Evolutionary conservation across 192 early-diverging fungal genomes (phyloP).

Genomic region (Diversispora epigaea): DNA sequence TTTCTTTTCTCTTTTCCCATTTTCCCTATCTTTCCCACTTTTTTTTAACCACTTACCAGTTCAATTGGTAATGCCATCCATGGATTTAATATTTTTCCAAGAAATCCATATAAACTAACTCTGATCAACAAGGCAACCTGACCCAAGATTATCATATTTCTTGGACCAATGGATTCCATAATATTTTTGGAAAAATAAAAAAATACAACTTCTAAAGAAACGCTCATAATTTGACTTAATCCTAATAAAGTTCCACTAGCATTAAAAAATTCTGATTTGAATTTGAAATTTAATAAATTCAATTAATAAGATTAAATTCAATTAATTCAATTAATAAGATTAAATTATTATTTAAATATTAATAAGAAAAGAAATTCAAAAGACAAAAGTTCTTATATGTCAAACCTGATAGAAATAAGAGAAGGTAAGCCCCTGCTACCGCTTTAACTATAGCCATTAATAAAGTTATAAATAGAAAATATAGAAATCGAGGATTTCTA

Average conservation of each 20-base stretch:
- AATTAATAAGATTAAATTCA: not conserved
- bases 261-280: not conserved
- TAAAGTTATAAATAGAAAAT: not conserved
- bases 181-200: not conserved
- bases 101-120: slow-evolving; percentile 10
- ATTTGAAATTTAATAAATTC: too few species aligned
- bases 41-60: not conserved
- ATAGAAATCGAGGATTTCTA: not conserved
- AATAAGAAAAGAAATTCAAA: not conserved
- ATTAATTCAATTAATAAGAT: not conserved
- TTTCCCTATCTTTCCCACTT: too few species aligned
- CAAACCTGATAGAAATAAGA: not conserved
- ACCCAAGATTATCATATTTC: not conserved
- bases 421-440: not conserved
- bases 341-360: not conserved
- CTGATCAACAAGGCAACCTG: not conserved
- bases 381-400: not conserved
- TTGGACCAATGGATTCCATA: not conserved
- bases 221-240: not conserved
- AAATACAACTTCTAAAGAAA: slow-evolving; percentile 2
- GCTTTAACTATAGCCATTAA: not conserved
- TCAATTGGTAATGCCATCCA: slow-evolving; percentile 4
- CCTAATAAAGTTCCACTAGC: slow-evolving; percentile 3
- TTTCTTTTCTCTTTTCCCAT: not conserved
- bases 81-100: not conserved